A percentile compares a stretch with the other conserved stretches of the same genome.
Conservation (phyloP, 164 flowering plant genomes). For the Chloranthus sessilifolius region DNA sequence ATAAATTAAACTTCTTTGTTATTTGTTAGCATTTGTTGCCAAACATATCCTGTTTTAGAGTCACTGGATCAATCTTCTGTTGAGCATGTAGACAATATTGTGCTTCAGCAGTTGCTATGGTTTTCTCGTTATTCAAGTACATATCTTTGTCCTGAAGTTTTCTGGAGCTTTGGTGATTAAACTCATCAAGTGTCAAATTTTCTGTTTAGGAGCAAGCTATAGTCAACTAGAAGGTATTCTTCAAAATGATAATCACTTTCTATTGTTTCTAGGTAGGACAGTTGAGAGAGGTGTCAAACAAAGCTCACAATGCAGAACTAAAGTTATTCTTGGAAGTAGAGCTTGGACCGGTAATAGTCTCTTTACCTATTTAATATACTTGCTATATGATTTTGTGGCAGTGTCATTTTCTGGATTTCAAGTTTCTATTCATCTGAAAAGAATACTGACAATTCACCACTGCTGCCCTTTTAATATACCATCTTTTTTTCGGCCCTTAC, state of each 20-base stretch:
- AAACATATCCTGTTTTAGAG: too few relatives aligned
- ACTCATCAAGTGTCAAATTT: too few relatives aligned
- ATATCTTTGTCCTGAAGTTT: too few relatives aligned
- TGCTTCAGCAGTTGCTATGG: too few relatives aligned
- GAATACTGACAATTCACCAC: not conserved
- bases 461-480: not conserved
- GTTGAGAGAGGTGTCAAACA: constrained; percentile 71
- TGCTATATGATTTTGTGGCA: not conserved
- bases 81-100: too few relatives aligned
- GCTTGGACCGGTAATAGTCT: constrained; percentile 50
- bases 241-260: not conserved
- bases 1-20: too few relatives aligned
- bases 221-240: not conserved
- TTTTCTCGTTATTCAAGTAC: too few relatives aligned
- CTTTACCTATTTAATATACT: not conserved
- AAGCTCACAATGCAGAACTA: constrained; percentile 68
- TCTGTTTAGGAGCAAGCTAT: too few relatives aligned
- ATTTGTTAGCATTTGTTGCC: too few relatives aligned
- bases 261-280: constrained; percentile 64
- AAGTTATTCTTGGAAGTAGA: constrained; percentile 81
- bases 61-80: too few relatives aligned
- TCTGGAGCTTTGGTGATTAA: too few relatives aligned
- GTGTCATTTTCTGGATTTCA: not conserved
- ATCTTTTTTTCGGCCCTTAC: not conserved
- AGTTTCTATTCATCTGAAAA: not conserved